phyloP scores from a whole-genome alignment of 2,329 filamentous ascomycete species.

The Sporothrix schenckii region DNA sequence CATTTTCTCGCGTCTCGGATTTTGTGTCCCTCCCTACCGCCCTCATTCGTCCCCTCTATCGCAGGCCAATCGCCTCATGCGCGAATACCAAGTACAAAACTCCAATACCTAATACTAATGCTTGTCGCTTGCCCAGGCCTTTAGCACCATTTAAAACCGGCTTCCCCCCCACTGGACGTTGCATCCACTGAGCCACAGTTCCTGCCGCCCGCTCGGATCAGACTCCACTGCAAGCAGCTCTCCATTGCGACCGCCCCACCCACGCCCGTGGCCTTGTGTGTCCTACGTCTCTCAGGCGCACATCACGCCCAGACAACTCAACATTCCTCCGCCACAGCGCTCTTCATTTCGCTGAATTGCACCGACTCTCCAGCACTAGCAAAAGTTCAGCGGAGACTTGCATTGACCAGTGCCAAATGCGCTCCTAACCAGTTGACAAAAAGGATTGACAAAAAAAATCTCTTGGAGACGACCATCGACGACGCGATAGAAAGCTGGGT shows the following conservation, averaged over 20 bases:
- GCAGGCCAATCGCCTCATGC: constrained; percentile 27
- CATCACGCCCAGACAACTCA: neutral
- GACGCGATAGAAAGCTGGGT: neutral
- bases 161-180: constrained; percentile 25
- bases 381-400: constrained; percentile 5
- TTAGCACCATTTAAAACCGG: constrained; percentile 24
- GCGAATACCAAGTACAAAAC: constrained; percentile 27
- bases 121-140: constrained; percentile 2
- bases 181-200: constrained; percentile 28
- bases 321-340: constrained; percentile 3
- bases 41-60: constrained; percentile 17
- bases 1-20: neutral
- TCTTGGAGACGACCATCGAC: neutral
- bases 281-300: neutral
- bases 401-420: constrained; percentile 21
- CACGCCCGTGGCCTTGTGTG: constrained; percentile 1
- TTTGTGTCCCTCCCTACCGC: constrained; percentile 15
- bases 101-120: constrained; percentile 32
- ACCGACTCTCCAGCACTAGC: constrained; percentile 4
- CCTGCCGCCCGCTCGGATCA: constrained; percentile 27
- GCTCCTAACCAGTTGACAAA: constrained; percentile 2
- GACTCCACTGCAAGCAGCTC: constrained; percentile 24
- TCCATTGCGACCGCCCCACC: constrained; percentile 17
- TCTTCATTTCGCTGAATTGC: constrained; percentile 15
- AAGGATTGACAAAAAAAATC: neutral